phyloP scores from a whole-genome alignment of 2,329 filamentous ascomycete genomes.

The Aspergillus novofumigatus region DNA sequence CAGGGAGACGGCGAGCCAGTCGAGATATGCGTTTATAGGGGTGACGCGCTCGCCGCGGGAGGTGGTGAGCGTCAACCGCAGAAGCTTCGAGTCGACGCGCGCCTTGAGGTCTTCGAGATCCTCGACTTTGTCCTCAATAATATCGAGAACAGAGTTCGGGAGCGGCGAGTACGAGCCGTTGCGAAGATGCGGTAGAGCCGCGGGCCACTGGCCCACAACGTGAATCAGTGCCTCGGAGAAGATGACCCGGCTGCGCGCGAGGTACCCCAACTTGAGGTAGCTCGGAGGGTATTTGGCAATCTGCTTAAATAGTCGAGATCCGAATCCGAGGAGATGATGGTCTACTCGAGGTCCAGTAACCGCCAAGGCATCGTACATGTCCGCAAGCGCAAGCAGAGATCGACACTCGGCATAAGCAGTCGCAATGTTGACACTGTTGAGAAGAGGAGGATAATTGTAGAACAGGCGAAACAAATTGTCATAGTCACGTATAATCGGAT shows the following conservation, averaged over 20 bases:
- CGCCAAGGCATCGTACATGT: conserved; percentile 86
- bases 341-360: conserved; percentile 88
- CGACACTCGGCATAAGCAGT: conserved; percentile 94
- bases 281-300: conserved; percentile 93
- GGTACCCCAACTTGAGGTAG: conserved; percentile 83
- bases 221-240: conserved; percentile 87
- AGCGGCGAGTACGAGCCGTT: conserved; percentile 51
- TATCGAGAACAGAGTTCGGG: conserved; percentile 71
- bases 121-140: conserved; percentile 93
- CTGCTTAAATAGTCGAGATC: conserved; percentile 87
- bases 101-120: conserved; percentile 80
- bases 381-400: conserved; percentile 78
- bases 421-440: conserved; percentile 85
- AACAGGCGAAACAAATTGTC: conserved; percentile 94
- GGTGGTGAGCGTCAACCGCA: conserved; percentile 74
- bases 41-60: conserved; percentile 76
- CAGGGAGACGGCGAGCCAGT: conserved; percentile 82
- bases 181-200: conserved; percentile 71
- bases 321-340: conserved; percentile 89
- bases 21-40: conserved; percentile 74
- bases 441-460: conserved; percentile 81
- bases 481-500: conserved; percentile 83
- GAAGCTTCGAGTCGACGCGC: conserved; percentile 75
- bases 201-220: conserved; percentile 90
- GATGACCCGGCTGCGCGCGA: conserved; percentile 77